Conservation (phyloP, 345 rosid genomes). For the Gossypium bickii region DNA sequence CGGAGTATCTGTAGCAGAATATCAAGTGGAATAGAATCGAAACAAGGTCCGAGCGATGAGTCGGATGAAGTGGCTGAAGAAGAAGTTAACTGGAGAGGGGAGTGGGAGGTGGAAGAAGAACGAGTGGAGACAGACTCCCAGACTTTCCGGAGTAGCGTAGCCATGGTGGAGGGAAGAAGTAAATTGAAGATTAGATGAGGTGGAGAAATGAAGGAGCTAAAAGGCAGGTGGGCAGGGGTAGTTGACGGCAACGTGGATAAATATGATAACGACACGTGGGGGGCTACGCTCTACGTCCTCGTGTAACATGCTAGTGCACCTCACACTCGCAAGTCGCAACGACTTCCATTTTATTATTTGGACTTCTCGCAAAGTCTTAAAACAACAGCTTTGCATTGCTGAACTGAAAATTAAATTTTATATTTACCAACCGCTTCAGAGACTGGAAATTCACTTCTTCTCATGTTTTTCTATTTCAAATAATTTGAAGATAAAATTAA, state of each 20-base stretch:
- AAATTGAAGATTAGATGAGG: background rate
- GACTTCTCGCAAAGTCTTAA: too few species aligned
- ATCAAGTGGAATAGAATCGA: conserved; percentile 63
- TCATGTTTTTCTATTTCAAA: too few species aligned
- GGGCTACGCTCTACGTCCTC: too few species aligned
- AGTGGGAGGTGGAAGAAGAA: conserved; percentile 16
- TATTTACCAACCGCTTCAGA: too few species aligned
- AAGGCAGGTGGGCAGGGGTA: background rate
- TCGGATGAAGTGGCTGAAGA: background rate
- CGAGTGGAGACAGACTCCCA: conserved; percentile 42
- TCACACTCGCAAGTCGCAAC: too few species aligned
- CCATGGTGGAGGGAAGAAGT: conserved; percentile 11
- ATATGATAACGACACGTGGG: background rate
- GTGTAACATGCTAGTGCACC: too few species aligned
- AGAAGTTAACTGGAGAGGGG: background rate
- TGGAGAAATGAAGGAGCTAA: background rate
- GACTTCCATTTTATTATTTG: too few species aligned
- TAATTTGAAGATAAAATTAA: too few species aligned
- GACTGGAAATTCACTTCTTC: too few species aligned
- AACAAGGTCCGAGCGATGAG: conserved; percentile 43
- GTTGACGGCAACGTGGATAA: background rate
- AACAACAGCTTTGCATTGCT: too few species aligned
- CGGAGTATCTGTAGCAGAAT: conserved; percentile 54
- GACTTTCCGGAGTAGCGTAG: conserved; percentile 43
- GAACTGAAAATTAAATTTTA: too few species aligned